phyloP scores from a whole-genome alignment of 495 filamentous ascomycete genomes.

The Penicillium macrosclerotiorum region DNA sequence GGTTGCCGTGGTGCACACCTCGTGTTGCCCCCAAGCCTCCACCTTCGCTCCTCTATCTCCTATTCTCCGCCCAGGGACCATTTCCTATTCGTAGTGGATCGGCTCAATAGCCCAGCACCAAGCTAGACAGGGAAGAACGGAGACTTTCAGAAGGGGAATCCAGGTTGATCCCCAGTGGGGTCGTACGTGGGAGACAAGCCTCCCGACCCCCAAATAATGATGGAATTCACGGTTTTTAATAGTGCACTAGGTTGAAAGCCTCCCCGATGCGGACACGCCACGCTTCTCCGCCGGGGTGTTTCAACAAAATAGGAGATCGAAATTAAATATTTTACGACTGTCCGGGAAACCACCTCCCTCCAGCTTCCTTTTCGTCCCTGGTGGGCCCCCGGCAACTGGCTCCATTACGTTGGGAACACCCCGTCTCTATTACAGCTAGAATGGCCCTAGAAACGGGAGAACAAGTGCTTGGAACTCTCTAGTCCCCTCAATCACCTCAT shows the following conservation, averaged over 20 bases:
- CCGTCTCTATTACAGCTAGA: conserved; percentile 30
- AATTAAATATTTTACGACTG: too few species aligned
- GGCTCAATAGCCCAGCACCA: too few species aligned
- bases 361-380: conserved; percentile 24
- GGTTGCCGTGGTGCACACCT: background rate
- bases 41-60: background rate
- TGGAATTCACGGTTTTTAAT: conserved; percentile 8
- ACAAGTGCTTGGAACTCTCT: background rate
- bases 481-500: background rate
- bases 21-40: background rate
- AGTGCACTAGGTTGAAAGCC: conserved; percentile 5
- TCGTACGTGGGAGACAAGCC: conserved; percentile 3
- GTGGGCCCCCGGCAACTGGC: conserved; percentile 16
- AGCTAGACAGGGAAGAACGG: background rate
- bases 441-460: conserved; percentile 31
- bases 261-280: background rate
- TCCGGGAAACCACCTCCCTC: conserved; percentile 21
- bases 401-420: conserved; percentile 17
- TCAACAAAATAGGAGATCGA: conserved; percentile 3
- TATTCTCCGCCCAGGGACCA: background rate
- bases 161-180: conserved; percentile 14
- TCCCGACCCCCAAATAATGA: conserved; percentile 7
- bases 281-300: conserved; percentile 1
- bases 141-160: conserved; percentile 4
- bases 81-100: background rate